These are phyloP conservation scores for Coccinonectria pachysandricola DNA, from an alignment of 2,329 filamentous ascomycete species.

Conservation along the genomic window DNA sequence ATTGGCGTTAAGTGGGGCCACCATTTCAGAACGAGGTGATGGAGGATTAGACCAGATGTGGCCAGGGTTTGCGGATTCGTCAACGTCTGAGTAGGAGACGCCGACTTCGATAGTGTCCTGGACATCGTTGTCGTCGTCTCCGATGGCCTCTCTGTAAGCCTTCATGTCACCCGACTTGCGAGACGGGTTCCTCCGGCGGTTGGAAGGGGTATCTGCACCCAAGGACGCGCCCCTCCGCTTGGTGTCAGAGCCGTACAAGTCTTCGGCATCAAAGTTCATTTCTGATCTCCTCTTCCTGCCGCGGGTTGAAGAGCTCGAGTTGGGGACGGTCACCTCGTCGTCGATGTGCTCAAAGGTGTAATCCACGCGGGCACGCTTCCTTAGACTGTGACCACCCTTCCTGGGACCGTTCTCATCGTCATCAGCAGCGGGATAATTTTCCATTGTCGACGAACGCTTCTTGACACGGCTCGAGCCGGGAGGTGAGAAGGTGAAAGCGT, in stretches of 20 bases:
- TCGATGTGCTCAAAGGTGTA: conserved; percentile 45
- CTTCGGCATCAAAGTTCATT: conserved; percentile 25
- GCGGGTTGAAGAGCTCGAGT: conserved; percentile 24
- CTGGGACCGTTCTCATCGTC: conserved; percentile 39
- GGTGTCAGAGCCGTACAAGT: conserved; percentile 16
- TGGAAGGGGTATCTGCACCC: conserved; percentile 25
- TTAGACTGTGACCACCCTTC: conserved; percentile 49
- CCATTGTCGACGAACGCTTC: conserved; percentile 35
- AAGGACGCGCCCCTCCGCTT: conserved; percentile 29
- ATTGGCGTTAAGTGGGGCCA: conserved; percentile 10
- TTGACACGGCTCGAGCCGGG: conserved; percentile 20
- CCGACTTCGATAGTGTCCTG: conserved; percentile 50
- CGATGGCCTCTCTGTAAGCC: conserved; percentile 20
- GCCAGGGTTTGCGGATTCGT: conserved; percentile 20
- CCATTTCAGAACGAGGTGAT: conserved; percentile 17
- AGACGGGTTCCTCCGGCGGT: conserved; percentile 30
- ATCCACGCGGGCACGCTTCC: conserved; percentile 46
- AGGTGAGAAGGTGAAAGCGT: conserved; percentile 28
- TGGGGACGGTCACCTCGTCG: conserved; percentile 32
- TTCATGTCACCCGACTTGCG: conserved; percentile 27
- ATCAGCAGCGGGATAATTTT: conserved; percentile 28
- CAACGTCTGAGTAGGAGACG: conserved; percentile 26
- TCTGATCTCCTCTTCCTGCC: conserved; percentile 28
- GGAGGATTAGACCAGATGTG: conserved; percentile 19
- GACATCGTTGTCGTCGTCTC: conserved; percentile 37